A percentile compares a stretch with the other conserved stretches of the same genome.
Evolutionary conservation across 495 filamentous ascomycete genomes (phyloP).

Genomic region (Cryomyces minteri): DNA sequence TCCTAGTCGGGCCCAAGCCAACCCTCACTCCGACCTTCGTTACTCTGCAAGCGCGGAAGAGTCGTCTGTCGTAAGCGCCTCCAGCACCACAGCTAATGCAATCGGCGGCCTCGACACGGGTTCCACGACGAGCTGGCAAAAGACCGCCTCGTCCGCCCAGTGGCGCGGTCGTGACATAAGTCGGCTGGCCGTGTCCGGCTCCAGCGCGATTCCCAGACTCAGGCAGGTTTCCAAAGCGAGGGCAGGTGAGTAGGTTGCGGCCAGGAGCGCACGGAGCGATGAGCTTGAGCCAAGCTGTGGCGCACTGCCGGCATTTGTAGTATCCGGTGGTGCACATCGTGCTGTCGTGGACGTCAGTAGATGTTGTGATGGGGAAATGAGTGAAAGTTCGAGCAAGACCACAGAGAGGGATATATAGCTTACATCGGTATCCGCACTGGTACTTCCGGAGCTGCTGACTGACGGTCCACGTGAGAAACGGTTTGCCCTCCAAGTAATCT

Average conservation of each 20-base stretch:
- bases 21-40: neutral
- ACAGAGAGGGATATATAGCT: no score
- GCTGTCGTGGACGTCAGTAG: neutral
- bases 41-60: neutral
- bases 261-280: constrained; percentile 16
- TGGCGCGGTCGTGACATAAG: no score
- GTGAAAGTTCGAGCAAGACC: neutral
- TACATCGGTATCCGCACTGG: no score
- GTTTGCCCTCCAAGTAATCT: no score
- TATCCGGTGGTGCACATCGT: constrained; percentile 23
- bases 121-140: neutral
- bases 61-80: constrained; percentile 1
- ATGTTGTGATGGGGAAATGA: neutral
- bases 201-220: no score
- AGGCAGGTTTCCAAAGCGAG: constrained; percentile 12
- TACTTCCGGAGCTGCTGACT: no score
- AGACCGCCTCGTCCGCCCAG: no score
- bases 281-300: constrained; percentile 21
- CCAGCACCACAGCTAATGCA: constrained; percentile 1
- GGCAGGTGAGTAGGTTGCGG: constrained; percentile 23
- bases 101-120: neutral
- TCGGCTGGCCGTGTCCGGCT: no score
- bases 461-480: no score
- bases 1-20: neutral
- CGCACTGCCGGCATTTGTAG: constrained; percentile 20